Evolutionary conservation across 2,329 filamentous ascomycete genomes (phyloP).

Genomic region (Cyphellophora europaea): DNA sequence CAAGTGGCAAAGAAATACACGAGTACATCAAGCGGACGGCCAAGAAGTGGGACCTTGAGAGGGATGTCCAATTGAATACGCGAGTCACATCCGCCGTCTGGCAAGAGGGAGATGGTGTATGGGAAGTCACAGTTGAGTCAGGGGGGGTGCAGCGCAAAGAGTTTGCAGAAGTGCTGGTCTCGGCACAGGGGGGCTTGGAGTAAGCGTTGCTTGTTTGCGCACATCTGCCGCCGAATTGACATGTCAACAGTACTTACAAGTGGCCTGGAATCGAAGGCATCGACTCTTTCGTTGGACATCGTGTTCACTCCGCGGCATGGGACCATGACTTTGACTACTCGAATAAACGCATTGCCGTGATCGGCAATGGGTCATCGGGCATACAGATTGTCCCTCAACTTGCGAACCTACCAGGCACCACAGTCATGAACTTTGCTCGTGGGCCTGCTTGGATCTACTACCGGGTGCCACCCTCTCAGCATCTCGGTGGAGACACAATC

Average conservation of each 20-base stretch:
- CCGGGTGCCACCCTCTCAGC: slow-evolving; percentile 12
- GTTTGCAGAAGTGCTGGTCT: slow-evolving; percentile 28
- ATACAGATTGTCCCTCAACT: slow-evolving; percentile 44
- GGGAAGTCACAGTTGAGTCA: slow-evolving; percentile 25
- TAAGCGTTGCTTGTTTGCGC: too few species aligned
- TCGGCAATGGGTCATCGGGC: slow-evolving; percentile 56
- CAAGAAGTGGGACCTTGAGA: slow-evolving; percentile 29
- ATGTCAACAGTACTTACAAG: slow-evolving; percentile 8
- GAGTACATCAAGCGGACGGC: slow-evolving; percentile 31
- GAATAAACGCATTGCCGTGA: slow-evolving; percentile 51
- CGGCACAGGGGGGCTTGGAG: slow-evolving; percentile 17
- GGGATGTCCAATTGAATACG: slow-evolving; percentile 27
- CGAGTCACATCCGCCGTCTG: slow-evolving; percentile 29
- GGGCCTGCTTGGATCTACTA: slow-evolving; percentile 22
- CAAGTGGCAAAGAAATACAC: slow-evolving; percentile 30
- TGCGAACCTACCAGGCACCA: slow-evolving; percentile 9
- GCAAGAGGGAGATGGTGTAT: slow-evolving; percentile 27
- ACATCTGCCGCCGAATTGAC: too few species aligned
- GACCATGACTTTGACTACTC: slow-evolving; percentile 41
- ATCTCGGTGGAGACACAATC: slow-evolving; percentile 16
- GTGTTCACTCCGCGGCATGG: slow-evolving; percentile 53
- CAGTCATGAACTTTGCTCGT: slow-evolving; percentile 24
- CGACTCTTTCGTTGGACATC: slow-evolving; percentile 46
- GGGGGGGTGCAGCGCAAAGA: slow-evolving; percentile 17
- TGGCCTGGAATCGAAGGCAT: slow-evolving; percentile 35